Evolutionary conservation across 225 moss, liverwort and hornwort genomes (phyloP).

Genomic region (Sphagnum contortum): DNA sequence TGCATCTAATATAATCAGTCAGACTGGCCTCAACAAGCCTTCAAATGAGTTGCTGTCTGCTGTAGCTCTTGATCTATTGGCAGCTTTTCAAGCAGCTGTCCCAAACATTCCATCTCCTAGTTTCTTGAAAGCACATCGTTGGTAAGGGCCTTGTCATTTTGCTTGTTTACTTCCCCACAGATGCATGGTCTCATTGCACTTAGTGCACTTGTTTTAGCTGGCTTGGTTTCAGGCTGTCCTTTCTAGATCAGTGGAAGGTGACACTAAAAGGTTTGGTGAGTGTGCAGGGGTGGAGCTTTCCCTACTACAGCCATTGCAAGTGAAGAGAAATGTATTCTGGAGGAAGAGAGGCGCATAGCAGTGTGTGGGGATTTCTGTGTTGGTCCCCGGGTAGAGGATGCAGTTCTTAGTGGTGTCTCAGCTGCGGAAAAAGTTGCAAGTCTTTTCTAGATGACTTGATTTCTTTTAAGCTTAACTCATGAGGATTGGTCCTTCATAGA

Average conservation of each 20-base stretch:
- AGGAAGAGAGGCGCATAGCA: conserved; percentile 34
- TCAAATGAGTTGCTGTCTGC: conserved; percentile 48
- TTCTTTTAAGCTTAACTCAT: too few species aligned
- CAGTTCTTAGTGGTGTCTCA: conserved; percentile 66
- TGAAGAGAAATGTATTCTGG: conserved; percentile 43
- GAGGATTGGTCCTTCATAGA: too few species aligned
- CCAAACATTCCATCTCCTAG: conserved; percentile 49
- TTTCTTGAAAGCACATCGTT: conserved; percentile 80
- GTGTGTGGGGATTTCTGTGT: conserved; percentile 89
- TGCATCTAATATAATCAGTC: conserved; percentile 39
- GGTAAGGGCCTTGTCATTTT: conserved; percentile 21
- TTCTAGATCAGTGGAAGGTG: too few species aligned
- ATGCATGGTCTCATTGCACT: too few species aligned
- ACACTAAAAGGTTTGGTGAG: too few species aligned
- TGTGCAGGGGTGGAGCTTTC: conserved; percentile 80
- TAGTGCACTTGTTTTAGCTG: too few species aligned
- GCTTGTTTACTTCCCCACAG: too few species aligned
- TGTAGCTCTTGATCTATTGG: conserved; percentile 60
- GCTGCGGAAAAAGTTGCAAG: conserved; percentile 40
- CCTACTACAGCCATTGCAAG: conserved; percentile 53
- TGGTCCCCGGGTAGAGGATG: conserved; percentile 63
- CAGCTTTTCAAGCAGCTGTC: conserved; percentile 59
- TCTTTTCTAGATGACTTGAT: conserved; percentile 10
- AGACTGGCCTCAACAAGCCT: conserved; percentile 73
- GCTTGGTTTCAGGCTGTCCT: too few species aligned